Conservation (phyloP, 345 rosid species). For the Aethionema arabicum region DNA sequence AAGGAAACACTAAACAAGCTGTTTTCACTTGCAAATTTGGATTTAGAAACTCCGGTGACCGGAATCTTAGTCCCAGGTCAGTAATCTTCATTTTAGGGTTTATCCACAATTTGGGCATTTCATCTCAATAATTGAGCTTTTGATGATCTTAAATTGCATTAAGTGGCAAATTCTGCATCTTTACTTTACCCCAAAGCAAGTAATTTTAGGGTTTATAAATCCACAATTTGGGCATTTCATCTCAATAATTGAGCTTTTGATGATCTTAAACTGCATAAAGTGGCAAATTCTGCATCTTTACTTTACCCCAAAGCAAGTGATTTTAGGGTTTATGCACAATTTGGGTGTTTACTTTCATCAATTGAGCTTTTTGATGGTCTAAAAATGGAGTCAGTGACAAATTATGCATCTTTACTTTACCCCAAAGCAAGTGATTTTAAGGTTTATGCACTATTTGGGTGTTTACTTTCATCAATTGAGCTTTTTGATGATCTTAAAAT, state of each 20-base stretch:
- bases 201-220: background rate
- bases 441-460: background rate
- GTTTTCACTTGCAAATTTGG: conserved; percentile 89
- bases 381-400: background rate
- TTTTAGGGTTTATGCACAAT: background rate
- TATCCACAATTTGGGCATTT: no score
- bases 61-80: conserved; percentile 56
- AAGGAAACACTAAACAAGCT: conserved; percentile 68
- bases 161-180: background rate
- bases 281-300: background rate
- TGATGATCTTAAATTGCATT: background rate
- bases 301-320: background rate
- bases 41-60: conserved; percentile 51
- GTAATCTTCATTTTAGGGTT: conserved; percentile 11
- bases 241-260: background rate
- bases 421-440: background rate
- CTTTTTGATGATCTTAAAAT: background rate
- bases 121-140: background rate
- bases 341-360: background rate
- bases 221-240: background rate
- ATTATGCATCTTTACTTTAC: background rate
- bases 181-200: background rate
- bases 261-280: background rate
- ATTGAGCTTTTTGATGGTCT: background rate
- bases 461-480: background rate